Evolutionary conservation across 164 flowering plant species (phyloP).

Genomic region (Kingdonia uniflora): DNA sequence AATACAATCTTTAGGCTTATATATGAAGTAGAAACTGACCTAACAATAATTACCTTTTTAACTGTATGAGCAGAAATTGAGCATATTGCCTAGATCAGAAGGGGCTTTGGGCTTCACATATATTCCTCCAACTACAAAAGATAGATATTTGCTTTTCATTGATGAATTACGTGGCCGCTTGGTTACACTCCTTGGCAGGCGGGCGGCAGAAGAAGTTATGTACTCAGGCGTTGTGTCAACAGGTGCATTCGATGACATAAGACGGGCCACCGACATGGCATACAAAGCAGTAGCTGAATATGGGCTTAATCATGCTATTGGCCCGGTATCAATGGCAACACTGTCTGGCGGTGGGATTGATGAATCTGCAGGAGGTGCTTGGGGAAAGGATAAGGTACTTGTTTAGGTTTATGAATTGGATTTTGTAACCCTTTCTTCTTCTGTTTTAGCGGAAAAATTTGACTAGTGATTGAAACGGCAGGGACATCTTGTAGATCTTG

Average conservation of each 20-base stretch:
- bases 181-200: conserved; percentile 98
- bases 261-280: conserved; percentile 97
- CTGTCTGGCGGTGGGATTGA: conserved; percentile 88
- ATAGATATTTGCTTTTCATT: conserved; percentile 88
- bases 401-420: background rate
- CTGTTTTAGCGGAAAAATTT: conserved; percentile 4
- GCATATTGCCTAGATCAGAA: conserved; percentile 96
- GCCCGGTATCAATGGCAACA: conserved; percentile 79
- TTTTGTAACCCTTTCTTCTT: too few relatives aligned
- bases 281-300: conserved; percentile 97
- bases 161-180: conserved; percentile 96
- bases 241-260: conserved; percentile 96
- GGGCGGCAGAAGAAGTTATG: conserved; percentile 95
- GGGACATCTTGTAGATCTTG: conserved; percentile 98
- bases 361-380: conserved; percentile 68
- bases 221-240: conserved; percentile 96
- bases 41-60: conserved; percentile 3
- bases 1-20: too few relatives aligned
- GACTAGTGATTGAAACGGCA: conserved; percentile 20
- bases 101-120: conserved; percentile 97
- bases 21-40: too few relatives aligned
- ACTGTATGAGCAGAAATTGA: conserved; percentile 60
- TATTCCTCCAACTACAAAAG: conserved; percentile 81
- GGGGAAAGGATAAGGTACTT: conserved; percentile 90
- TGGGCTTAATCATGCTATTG: conserved; percentile 83